Percentiles rank a stretch among this genome's conserved stretches.
Evolutionary conservation across 208 protist species (phyloP).

Genomic region (Wallacemonas sp.): DNA sequence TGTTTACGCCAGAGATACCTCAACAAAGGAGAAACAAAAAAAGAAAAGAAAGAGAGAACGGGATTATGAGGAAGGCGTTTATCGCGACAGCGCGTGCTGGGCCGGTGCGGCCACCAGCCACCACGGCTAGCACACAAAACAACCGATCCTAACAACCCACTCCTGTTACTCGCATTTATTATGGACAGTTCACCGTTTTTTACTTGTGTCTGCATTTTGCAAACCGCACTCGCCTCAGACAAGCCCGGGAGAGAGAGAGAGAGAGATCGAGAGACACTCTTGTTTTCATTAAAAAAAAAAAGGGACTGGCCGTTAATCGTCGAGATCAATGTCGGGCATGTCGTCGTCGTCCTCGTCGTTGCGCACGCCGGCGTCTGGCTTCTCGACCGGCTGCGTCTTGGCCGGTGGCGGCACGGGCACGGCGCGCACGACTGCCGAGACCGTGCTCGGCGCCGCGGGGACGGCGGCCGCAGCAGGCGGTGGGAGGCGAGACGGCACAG

Average conservation of each 20-base stretch:
- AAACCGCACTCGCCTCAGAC: no score
- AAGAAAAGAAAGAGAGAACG: background rate
- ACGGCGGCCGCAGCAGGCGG: no score
- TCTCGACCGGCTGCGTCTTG: background rate
- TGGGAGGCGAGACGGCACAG: background rate
- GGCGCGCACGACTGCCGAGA: background rate
- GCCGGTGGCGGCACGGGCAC: background rate
- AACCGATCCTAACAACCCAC: no score
- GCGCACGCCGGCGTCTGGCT: background rate
- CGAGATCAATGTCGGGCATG: constrained; percentile 66
- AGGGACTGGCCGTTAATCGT: constrained; percentile 33
- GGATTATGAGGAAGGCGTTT: background rate
- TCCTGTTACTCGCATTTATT: no score
- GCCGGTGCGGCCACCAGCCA: no score
- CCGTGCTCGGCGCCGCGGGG: background rate
- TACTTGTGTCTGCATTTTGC: no score
- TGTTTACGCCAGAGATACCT: background rate
- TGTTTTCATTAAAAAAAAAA: background rate
- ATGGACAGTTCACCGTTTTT: no score
- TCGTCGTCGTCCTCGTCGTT: constrained; percentile 37
- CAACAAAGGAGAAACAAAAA: background rate
- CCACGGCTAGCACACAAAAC: no score
- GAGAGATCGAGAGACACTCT: no score
- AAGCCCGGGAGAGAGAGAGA: no score
- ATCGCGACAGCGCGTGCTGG: no score